Evolutionary conservation across 1,284 basidiomycete species (phyloP), one percentile per base, ranked within the genome.

Genomic region (Melampsora americana): DNA sequence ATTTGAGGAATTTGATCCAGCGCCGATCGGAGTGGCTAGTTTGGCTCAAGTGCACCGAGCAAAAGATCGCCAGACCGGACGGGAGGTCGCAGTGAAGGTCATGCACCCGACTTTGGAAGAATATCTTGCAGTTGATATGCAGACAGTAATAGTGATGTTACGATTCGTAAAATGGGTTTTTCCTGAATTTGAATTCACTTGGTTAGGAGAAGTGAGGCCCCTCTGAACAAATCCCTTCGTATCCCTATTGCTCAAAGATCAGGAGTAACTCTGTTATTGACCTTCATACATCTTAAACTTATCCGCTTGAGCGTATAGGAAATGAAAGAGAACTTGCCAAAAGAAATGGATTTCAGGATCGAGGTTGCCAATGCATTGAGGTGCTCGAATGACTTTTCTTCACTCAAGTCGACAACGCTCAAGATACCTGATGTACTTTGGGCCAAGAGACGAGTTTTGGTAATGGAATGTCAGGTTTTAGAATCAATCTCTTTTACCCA

Each of bases 31-130:
- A 6, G 93, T 96, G 11, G 95, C 94, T 5, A 94, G 85, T 5
- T 85, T 99, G 44, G 95, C 95, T 7, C 95, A 99, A 83, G 96
- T 99, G 6, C 96, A 99, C 83, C 87, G 90, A 23, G 96, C 90
- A 0, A 86, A 85, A 7, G 89, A 93, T 79, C 87, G 88, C 67
- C 85, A 87, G 62, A 89, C 90, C 1, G 90, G 91, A 0, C 86
- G 87, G 80, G 84, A 85, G 61, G 93, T 95, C n/a, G 96, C 96
- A 14, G 90, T 99, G 77, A 99, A 99, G 88, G 83, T 99, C 62
- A 95, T 99, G 86, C 96, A 99, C 83, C 94, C 96, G 4, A 91
- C 92, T 82, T 86, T 99, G 3, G 89, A 90, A 65, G 94, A 97
- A 81, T 99, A 97, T 82, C 92, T 90, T 77, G 87, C 91, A 85